Base-by-base conservation (phyloP, 768 basidiomycete species). In the Mycena kentingensis region DNA sequence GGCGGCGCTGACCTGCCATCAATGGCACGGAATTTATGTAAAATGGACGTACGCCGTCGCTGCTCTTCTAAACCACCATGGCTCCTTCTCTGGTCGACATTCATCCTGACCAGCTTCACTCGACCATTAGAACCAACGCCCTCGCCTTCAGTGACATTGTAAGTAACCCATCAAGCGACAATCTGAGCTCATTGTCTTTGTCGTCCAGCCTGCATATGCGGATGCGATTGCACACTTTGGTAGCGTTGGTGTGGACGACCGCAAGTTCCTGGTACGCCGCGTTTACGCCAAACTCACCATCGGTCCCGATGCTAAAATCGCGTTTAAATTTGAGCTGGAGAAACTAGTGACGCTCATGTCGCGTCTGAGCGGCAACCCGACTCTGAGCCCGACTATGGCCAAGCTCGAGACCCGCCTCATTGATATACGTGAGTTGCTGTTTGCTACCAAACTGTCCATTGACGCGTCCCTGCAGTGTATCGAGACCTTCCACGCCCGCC, bases 401-500 rank as follows among this genome's bases (percentile, higher is more conserved):
- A 67, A 70, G 52, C 60, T 84, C 12, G 79, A 88, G 60, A 67
- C 78, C 43, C 50, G 69, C 48, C 71, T 81, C 49, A 82, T 89
- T 37, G 71, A 70, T 49, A 66, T 84, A 42, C 71, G 88, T 88
- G 63, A 63, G 85, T 73, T 29, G 21, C 24, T 46, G 35, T 39
- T 47, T 10, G 15, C 38, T 31, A 59, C 27, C 55, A 64, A 53
- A 60, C 47, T 29, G 51, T 49, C 42, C 26, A 34, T 54, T 31
- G 35, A 32, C 51, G 36, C 54, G 51, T 55, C 42, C 19, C 27
- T 54, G 35, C 65, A 87, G 86, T 90, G 35, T 90, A 85, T 74
- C 83, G 86, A 54, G 90, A 90, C 66, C 79, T 93, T 29, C 88
- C 88, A 3, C 90, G 90, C 56, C 89, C 89, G 4, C 84, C 87